A percentile compares a stretch with the other conserved stretches of the same genome.
These are phyloP conservation scores for Ettlia oleoabundans DNA, from an alignment of 139 green algal genomes.

Conservation along the genomic window DNA sequence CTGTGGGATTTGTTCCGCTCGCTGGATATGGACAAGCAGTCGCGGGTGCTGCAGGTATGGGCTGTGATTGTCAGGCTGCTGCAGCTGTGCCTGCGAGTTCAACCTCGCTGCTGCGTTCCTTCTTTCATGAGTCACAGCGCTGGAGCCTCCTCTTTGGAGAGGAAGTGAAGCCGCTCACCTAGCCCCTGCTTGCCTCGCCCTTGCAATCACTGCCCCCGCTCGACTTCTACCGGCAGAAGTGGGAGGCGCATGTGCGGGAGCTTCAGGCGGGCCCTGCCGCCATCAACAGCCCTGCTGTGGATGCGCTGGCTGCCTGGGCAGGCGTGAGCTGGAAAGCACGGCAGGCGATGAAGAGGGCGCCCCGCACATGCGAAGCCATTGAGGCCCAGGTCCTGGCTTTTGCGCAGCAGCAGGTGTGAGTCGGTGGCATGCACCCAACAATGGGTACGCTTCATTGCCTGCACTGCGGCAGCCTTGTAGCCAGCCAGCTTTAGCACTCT, in stretches of 20 bases:
- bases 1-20: slow-evolving; percentile 61
- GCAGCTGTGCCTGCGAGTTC: neutral
- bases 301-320: slow-evolving; percentile 47
- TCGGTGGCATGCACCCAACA: too few species aligned
- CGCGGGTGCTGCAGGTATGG: slow-evolving; percentile 53
- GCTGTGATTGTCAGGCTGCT: too few species aligned
- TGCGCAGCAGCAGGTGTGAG: too few species aligned
- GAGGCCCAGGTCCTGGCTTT: slow-evolving; percentile 38
- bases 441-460: too few species aligned
- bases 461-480: too few species aligned
- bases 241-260: slow-evolving; percentile 53
- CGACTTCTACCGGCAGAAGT: slow-evolving; percentile 42
- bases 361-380: slow-evolving; percentile 12
- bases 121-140: too few species aligned
- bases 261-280: slow-evolving; percentile 16
- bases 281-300: slow-evolving; percentile 29
- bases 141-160: too few species aligned
- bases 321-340: slow-evolving; percentile 37
- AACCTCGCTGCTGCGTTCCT: too few species aligned
- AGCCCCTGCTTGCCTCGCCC: neutral
- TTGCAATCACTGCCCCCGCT: too few species aligned
- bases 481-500: too few species aligned
- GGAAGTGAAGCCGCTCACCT: neutral
- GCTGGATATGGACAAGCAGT: slow-evolving; percentile 61
- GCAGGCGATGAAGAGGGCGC: slow-evolving; percentile 42